Evolutionary conservation across 352 stramenopile species (phyloP).

Genomic region (Phytophthora boehmeriae): DNA sequence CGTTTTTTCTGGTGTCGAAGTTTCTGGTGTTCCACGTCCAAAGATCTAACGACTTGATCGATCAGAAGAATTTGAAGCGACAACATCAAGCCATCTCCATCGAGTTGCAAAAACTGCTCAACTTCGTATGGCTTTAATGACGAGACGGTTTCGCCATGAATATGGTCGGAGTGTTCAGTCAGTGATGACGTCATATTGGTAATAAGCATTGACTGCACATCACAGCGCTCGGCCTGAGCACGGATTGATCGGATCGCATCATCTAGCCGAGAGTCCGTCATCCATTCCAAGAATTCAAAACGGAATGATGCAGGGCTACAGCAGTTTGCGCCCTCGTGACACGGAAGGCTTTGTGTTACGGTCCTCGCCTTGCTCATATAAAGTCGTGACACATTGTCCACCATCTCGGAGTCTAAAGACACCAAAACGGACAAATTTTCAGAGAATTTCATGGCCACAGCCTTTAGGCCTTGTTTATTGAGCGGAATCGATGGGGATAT

Average conservation of each 20-base stretch:
- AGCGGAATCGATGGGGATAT: slow-evolving; percentile 67
- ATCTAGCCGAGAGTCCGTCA: slow-evolving; percentile 68
- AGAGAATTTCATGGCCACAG: slow-evolving; percentile 76
- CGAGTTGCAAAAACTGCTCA: slow-evolving; percentile 69
- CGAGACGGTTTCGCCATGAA: slow-evolving; percentile 9
- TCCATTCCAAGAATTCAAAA: slow-evolving; percentile 88
- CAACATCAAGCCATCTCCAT: slow-evolving; percentile 72
- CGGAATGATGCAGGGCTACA: slow-evolving; percentile 66
- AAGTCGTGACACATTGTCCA: slow-evolving; percentile 76
- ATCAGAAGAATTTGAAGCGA: slow-evolving; percentile 85
- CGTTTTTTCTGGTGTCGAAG: slow-evolving; percentile 36
- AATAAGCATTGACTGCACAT: slow-evolving; percentile 75
- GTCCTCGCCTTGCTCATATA: slow-evolving; percentile 78
- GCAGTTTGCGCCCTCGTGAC: slow-evolving; percentile 75
- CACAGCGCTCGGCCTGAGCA: slow-evolving; percentile 66
- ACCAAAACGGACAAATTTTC: slow-evolving; percentile 84
- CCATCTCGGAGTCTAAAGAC: slow-evolving; percentile 73
- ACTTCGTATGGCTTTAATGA: slow-evolving; percentile 28
- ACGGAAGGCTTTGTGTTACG: slow-evolving; percentile 73
- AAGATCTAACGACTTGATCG: slow-evolving; percentile 70
- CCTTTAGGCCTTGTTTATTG: slow-evolving; percentile 72
- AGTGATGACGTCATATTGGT: slow-evolving; percentile 54
- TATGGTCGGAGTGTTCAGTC: slow-evolving; percentile 37
- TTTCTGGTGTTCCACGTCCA: slow-evolving; percentile 64
- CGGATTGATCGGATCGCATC: slow-evolving; percentile 75